These are phyloP conservation scores for Spathaspora hagerdaliae DNA, from an alignment of 805 yeast genomes.

Conservation along the genomic window DNA sequence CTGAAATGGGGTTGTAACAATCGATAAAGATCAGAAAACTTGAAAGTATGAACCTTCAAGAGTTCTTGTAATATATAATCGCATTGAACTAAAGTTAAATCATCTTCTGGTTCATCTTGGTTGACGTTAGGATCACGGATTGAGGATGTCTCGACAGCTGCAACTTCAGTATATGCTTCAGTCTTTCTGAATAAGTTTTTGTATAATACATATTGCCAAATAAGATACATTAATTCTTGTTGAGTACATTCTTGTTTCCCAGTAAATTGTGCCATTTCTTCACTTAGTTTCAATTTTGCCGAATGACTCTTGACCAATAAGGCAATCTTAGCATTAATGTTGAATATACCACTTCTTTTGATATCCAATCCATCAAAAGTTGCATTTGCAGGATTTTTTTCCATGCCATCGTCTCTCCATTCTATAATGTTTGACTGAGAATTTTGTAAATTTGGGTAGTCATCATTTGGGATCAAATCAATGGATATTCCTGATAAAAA, in stretches of 20 bases:
- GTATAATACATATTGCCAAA: conserved; percentile 76
- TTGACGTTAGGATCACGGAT: conserved; percentile 5
- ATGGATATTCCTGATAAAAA: conserved; percentile 82
- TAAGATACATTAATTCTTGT: conserved; percentile 73
- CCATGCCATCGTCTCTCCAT: conserved; percentile 72
- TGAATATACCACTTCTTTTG: conserved; percentile 64
- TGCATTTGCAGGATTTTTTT: conserved; percentile 7
- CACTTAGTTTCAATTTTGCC: conserved; percentile 58
- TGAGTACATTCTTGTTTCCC: conserved; percentile 80
- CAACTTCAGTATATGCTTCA: conserved; percentile 28
- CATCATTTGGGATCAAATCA: conserved; percentile 53
- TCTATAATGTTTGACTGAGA: conserved; percentile 55
- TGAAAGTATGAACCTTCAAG: conserved; percentile 49
- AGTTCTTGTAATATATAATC: conserved; percentile 46
- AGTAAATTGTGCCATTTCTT: conserved; percentile 60
- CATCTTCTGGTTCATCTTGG: conserved; percentile 24
- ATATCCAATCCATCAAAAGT: conserved; percentile 86
- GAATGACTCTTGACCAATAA: conserved; percentile 66
- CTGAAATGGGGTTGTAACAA: conserved; percentile 62
- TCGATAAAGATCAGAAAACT: conserved; percentile 71
- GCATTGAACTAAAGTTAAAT: conserved; percentile 30
- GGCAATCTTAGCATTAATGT: conserved; percentile 63
- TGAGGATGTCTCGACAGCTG: conserved; percentile 29
- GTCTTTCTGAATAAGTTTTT: conserved; percentile 48
- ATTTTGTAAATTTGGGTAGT: conserved; percentile 31